phyloP scores from a whole-genome alignment of 495 filamentous ascomycete species.

The Aspergillus indologenus region DNA sequence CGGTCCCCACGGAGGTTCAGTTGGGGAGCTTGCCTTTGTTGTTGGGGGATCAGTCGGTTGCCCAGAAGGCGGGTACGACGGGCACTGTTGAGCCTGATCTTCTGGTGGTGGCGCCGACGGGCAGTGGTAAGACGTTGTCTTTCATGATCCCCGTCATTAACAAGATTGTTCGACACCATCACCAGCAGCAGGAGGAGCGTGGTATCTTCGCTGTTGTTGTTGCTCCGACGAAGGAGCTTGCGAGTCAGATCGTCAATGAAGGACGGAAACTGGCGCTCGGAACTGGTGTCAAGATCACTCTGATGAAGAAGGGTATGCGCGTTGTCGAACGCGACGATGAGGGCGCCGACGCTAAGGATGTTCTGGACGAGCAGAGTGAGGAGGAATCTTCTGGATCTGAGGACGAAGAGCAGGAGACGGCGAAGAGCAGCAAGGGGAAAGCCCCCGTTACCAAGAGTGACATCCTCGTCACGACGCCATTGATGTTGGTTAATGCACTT shows the following conservation, averaged over 20 bases:
- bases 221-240: constrained; percentile 90
- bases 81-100: constrained; percentile 58
- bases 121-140: constrained; percentile 93
- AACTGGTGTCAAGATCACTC: constrained; percentile 74
- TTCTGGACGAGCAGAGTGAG: constrained; percentile 40
- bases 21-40: constrained; percentile 79
- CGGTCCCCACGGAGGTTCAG: constrained; percentile 88
- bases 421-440: constrained; percentile 36
- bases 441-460: constrained; percentile 63
- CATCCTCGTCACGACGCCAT: constrained; percentile 85
- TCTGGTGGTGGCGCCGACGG: constrained; percentile 85
- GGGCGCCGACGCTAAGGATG: constrained; percentile 28
- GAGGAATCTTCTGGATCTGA: constrained; percentile 38
- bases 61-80: constrained; percentile 18
- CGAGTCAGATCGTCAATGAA: constrained; percentile 89
- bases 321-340: constrained; percentile 48
- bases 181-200: constrained; percentile 45
- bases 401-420: constrained; percentile 36
- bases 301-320: constrained; percentile 82
- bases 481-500: constrained; percentile 72
- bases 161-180: constrained; percentile 56
- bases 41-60: constrained; percentile 40
- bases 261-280: constrained; percentile 73
- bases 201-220: constrained; percentile 65
- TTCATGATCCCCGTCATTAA: constrained; percentile 87